Conservation (phyloP, 176 grass and related monocot genomes). For the Melocanna baccifera region DNA sequence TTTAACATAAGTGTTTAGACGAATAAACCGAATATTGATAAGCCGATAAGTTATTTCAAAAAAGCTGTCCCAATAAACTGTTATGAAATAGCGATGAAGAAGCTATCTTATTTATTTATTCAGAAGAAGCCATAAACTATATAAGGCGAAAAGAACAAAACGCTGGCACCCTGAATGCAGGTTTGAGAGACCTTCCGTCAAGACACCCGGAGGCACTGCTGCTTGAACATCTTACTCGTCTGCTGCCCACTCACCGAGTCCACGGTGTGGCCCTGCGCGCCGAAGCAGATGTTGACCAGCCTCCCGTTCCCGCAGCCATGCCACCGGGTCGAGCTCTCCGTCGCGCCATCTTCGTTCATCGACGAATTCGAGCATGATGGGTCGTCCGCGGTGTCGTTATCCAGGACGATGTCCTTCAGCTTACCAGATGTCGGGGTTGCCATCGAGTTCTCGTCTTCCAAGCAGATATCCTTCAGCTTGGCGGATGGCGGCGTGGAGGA, state of each 20-base stretch:
- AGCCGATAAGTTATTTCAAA: too few relatives aligned
- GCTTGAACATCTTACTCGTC: conserved; percentile 55
- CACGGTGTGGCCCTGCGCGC: conserved; percentile 63
- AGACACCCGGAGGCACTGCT: conserved; percentile 45
- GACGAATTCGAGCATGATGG: conserved; percentile 74
- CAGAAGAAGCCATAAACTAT: too few relatives aligned
- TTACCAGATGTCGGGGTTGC: conserved; percentile 35
- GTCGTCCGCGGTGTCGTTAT: conserved; percentile 27
- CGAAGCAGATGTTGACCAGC: conserved; percentile 91
- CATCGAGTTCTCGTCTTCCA: conserved; percentile 35
- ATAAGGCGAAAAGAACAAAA: too few relatives aligned
- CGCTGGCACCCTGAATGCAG: not conserved
- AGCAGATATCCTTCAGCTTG: conserved; percentile 57
- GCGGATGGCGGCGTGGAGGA: conserved; percentile 29
- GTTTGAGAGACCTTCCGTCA: not conserved
- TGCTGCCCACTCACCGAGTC: conserved; percentile 56
- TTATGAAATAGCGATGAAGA: too few relatives aligned
- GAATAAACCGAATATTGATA: too few relatives aligned
- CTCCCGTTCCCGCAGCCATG: conserved; percentile 47
- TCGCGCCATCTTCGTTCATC: conserved; percentile 9
- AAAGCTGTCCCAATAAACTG: too few relatives aligned
- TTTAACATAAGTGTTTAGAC: too few relatives aligned
- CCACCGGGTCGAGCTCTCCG: conserved; percentile 29
- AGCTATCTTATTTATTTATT: too few relatives aligned
- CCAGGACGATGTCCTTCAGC: conserved; percentile 58